Base-by-base conservation (phyloP, 1,139 yeast species). In the Candida mesenterica region DNA sequence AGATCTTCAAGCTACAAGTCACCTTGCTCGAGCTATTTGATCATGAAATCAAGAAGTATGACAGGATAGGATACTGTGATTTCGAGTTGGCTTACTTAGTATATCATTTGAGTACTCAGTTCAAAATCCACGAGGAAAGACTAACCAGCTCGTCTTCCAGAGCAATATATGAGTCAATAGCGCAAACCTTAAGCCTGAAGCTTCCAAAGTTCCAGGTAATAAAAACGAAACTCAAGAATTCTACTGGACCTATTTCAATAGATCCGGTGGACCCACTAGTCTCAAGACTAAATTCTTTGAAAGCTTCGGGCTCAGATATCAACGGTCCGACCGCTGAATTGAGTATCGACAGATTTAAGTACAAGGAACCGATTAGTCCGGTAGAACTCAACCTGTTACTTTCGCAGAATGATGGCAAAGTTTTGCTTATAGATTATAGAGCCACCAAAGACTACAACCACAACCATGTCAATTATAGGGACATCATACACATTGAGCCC, bases 401-500 rank as follows among this genome's bases (percentile, higher is more conserved):
- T 4, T n/a, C 35, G 3, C 16, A 30, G n/a, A 13, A 25, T 7
- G n/a, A n/a, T 13, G 10, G 10, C 14, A 49, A 50, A 5, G 45
- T 78, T 10, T 61, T 85, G 27, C 44, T 85, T 16, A 68, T 89
- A 15, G 97, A 89, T 53, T 70, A 79, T 30, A 67, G 96, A 42
- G 66, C 79, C 10, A 62, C 81, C 29, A 66, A 67, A 16, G 80
- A 75, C 28, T 86, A 72, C 55, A 71, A 75, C 30, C 66, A 65
- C 34, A 72, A 75, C 26, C 95, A 83, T 52, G 76, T 89, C 22
- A 68, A 71, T 15, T 61, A 71, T 24, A 55, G 62, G 1, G 73
- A 81, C 32, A 57, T 82, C 6, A 72, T 85, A 13, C 83, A 89
- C 52, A 73, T 88, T 10, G 95, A 85, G 38, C 96, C 96, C 0